Evolutionary conservation across 768 basidiomycete genomes (phyloP), one percentile per base, ranked within the genome.

Genomic region (Amanita molliuscula): DNA sequence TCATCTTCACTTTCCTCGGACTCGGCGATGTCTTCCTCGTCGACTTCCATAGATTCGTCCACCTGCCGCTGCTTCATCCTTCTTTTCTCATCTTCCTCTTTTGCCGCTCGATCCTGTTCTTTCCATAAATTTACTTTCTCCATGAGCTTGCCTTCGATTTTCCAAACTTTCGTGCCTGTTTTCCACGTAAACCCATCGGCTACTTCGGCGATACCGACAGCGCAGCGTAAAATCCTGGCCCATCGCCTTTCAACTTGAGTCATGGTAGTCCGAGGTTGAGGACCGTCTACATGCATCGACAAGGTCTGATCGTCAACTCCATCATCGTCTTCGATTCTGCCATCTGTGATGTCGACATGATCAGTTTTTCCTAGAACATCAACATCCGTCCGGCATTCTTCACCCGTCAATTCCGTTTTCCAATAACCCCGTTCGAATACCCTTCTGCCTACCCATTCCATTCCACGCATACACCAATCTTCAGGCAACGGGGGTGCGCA

Each of bases 391-490:
- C 65, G 64, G 35, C 75, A 72, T 50, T 82, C 82, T 46, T 83
- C 84, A 28, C 76, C 77, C n/a, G 72, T 71, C 3, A 42, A 35
- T 18, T 50, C 49, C 21, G 21, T 6, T 61, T 85, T 88, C 96
- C 96, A 99, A 63, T 84, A 98, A 0, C 94, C 95, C 35, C 89
- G 80, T 63, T 95, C 92, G 61, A 86, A 98, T 13, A 97, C 82
- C 53, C 81, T 79, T 52, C 90, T 75, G 5, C 89, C 86, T 3
- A 90, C 84, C 96, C 96, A 99, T 57, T 93, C 93, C 83, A 94
- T 90, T 1, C 96, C 96, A 28, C 96, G 77, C 56, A 97, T 62
- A 58, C 87, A 88, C 92, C 94, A 97, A 59, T 98, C 96, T 65
- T 99, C 96, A 0, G 88, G 76, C 1, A 98, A 68, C 0, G 89